These are phyloP conservation scores for Cladophialophora immunda DNA, from an alignment of 2,329 filamentous ascomycete genomes.

Conservation along the genomic window DNA sequence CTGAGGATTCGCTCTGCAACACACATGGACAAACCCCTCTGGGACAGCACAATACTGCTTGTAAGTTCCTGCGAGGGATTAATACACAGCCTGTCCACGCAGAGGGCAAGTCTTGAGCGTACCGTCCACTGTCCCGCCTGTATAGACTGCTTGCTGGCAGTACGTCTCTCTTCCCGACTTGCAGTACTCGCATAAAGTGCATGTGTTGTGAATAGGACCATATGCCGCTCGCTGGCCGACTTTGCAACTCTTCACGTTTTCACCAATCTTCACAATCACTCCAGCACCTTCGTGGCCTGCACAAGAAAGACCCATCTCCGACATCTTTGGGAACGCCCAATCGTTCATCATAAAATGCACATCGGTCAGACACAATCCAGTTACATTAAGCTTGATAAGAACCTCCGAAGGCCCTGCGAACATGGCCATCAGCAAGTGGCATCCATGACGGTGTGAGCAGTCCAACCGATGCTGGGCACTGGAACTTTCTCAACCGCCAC, in stretches of 20 bases:
- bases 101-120: slow-evolving; percentile 22
- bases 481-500: slow-evolving; percentile 40
- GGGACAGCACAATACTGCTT: slow-evolving; percentile 67
- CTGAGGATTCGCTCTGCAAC: slow-evolving; percentile 1
- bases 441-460: not conserved
- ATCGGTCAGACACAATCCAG: slow-evolving; percentile 66
- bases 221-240: slow-evolving; percentile 63
- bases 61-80: slow-evolving; percentile 56
- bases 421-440: not conserved
- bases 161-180: slow-evolving; percentile 64
- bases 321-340: slow-evolving; percentile 58
- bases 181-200: slow-evolving; percentile 61
- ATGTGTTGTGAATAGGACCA: slow-evolving; percentile 62
- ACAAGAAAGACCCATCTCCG: slow-evolving; percentile 53
- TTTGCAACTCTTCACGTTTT: slow-evolving; percentile 61
- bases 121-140: slow-evolving; percentile 50
- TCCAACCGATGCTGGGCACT: slow-evolving; percentile 38
- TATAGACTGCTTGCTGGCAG: slow-evolving; percentile 56
- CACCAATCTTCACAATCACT: slow-evolving; percentile 64
- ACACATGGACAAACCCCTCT: slow-evolving; percentile 57
- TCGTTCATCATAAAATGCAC: slow-evolving; percentile 67
- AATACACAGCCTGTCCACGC: slow-evolving; percentile 5
- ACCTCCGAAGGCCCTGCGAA: slow-evolving; percentile 61
- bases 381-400: slow-evolving; percentile 65
- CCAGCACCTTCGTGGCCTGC: slow-evolving; percentile 67